Evolutionary conservation across 1,139 yeast species (phyloP).

Genomic region (Scheffersomyces segobiensis): DNA sequence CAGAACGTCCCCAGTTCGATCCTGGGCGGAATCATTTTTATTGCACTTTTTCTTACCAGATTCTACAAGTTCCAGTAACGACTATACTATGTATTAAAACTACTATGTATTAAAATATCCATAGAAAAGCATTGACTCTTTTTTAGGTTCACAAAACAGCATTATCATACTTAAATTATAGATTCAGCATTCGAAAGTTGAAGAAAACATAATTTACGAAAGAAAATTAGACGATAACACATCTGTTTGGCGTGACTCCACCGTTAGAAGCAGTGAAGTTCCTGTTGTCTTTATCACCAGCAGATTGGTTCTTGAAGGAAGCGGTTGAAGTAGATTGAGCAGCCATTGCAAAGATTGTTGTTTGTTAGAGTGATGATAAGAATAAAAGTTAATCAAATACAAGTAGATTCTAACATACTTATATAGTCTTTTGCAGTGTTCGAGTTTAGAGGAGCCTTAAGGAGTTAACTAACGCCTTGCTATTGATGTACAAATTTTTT

Average conservation of each 20-base stretch:
- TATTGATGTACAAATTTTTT: not conserved
- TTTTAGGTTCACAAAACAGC: not conserved
- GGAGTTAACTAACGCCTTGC: not conserved
- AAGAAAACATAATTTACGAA: not conserved
- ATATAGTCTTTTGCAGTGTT: not conserved
- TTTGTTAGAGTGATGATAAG: not conserved
- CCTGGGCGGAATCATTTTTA: conserved; percentile 91
- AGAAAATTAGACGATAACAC: not conserved
- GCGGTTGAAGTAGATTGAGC: not conserved
- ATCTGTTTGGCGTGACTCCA: not conserved
- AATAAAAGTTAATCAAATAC: not conserved
- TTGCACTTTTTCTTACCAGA: not conserved
- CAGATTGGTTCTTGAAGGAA: not conserved
- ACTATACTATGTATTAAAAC: not conserved
- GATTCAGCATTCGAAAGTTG: not conserved
- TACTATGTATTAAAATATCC: not conserved
- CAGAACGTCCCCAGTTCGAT: conserved; percentile 99
- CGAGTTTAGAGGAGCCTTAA: not conserved
- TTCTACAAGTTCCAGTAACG: not conserved
- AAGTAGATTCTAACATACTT: not conserved
- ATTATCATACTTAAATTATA: not conserved
- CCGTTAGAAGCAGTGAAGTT: not conserved
- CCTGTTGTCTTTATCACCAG: not conserved
- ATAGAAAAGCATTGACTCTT: not conserved
- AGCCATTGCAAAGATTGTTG: not conserved